Percentiles rank a stretch among this genome's conserved stretches.
These are phyloP conservation scores for Aspergillus sp. DNA, from an alignment of 2,329 filamentous ascomycete genomes.

Conservation along the genomic window DNA sequence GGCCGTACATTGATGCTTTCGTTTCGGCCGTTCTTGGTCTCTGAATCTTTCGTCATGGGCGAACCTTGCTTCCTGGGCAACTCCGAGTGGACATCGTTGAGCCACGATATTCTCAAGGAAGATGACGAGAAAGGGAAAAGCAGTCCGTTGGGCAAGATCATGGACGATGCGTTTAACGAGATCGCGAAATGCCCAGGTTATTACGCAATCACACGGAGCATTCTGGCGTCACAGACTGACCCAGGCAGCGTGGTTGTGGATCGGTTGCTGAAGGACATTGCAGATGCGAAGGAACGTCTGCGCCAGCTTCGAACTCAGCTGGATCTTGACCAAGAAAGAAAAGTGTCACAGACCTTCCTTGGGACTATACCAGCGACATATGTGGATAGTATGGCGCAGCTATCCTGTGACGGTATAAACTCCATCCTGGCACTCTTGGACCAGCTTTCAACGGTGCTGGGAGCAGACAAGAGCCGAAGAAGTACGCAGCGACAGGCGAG, in stretches of 20 bases:
- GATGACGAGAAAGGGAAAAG: neutral
- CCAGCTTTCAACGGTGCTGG: neutral
- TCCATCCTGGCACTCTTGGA: constrained; percentile 4
- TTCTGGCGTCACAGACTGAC: neutral
- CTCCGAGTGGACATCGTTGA: constrained; percentile 5
- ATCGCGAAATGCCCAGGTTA: constrained; percentile 13
- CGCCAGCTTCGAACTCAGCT: neutral
- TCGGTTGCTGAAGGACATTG: neutral
- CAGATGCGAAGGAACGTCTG: neutral
- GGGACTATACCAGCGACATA: neutral
- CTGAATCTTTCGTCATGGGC: constrained; percentile 5
- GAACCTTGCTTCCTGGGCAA: constrained; percentile 10
- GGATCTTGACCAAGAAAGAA: neutral
- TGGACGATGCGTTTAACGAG: constrained; percentile 11
- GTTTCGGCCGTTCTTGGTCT: constrained; percentile 9
- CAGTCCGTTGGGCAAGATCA: neutral
- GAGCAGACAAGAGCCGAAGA: neutral
- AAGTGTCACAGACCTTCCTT: neutral
- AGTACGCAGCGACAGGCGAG: neutral
- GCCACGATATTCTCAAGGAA: neutral
- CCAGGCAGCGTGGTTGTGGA: neutral
- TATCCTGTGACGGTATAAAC: constrained; percentile 1
- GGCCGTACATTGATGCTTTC: constrained; percentile 11
- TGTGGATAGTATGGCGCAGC: neutral
- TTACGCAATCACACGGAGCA: neutral